These are phyloP conservation scores for Neospermospora avenae DNA, from an alignment of 2,329 filamentous ascomycete species.

Conservation along the genomic window DNA sequence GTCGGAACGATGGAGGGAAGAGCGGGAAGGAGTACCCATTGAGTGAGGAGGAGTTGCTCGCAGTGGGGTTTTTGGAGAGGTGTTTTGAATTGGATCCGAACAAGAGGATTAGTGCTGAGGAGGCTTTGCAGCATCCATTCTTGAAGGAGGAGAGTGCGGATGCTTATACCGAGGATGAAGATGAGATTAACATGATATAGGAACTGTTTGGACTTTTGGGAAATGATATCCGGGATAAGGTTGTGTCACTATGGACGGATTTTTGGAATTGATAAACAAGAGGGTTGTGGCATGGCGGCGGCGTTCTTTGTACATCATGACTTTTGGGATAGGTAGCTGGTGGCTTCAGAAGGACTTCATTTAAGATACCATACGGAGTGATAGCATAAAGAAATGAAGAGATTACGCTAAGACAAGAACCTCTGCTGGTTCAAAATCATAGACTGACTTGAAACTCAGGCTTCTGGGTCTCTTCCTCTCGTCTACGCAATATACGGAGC, in stretches of 20 bases:
- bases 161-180: slow-evolving; percentile 47
- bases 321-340: background rate
- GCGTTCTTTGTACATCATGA: slow-evolving; percentile 4
- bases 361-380: background rate
- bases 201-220: slow-evolving; percentile 20
- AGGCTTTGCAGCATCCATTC: slow-evolving; percentile 73
- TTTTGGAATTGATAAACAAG: slow-evolving; percentile 8
- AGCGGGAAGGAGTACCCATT: slow-evolving; percentile 49
- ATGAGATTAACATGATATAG: slow-evolving; percentile 47
- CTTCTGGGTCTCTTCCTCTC: no score
- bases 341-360: background rate
- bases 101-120: slow-evolving; percentile 69
- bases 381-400: background rate
- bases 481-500: no score
- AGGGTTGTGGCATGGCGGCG: slow-evolving; percentile 11
- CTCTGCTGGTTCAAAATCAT: no score
- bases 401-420: background rate
- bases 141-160: slow-evolving; percentile 47
- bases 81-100: slow-evolving; percentile 76
- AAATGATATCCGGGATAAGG: background rate
- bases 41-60: slow-evolving; percentile 65
- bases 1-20: slow-evolving; percentile 60
- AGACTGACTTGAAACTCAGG: no score
- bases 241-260: background rate
- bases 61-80: slow-evolving; percentile 66